These are phyloP conservation scores for Komagataella ulmi DNA, from an alignment of 805 yeast genomes.

Conservation along the genomic window DNA sequence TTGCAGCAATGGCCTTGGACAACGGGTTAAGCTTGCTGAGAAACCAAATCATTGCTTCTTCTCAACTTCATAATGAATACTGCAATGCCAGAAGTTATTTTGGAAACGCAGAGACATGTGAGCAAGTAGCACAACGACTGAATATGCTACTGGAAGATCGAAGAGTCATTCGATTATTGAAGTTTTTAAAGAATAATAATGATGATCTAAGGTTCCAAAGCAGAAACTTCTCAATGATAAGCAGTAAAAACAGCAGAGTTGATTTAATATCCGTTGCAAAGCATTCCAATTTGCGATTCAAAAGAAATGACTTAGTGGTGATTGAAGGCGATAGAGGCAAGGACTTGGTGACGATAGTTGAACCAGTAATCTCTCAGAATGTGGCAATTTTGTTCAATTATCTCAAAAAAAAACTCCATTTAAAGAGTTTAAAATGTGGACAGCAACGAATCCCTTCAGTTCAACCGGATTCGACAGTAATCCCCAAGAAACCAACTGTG, in stretches of 20 bases:
- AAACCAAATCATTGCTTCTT: conserved; percentile 44
- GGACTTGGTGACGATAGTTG: conserved; percentile 61
- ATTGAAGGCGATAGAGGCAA: conserved; percentile 81
- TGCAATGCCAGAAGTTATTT: conserved; percentile 40
- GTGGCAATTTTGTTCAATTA: conserved; percentile 63
- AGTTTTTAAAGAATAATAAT: conserved; percentile 27
- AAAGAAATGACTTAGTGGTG: conserved; percentile 53
- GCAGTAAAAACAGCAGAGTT: conserved; percentile 29
- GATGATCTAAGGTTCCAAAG: conserved; percentile 26
- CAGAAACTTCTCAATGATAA: conserved; percentile 20
- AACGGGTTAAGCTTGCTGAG: conserved; percentile 49
- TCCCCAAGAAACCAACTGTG: conserved; percentile 11
- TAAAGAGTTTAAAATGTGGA: conserved; percentile 31
- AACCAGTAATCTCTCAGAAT: conserved; percentile 47
- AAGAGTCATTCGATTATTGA: conserved; percentile 19
- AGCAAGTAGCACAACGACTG: conserved; percentile 23
- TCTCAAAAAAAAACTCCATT: conserved; percentile 59
- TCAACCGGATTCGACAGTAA: conserved; percentile 5
- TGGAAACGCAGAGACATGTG: conserved; percentile 26
- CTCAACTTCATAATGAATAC: conserved; percentile 37
- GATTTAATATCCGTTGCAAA: conserved; percentile 60
- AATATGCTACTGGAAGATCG: conserved; percentile 9
- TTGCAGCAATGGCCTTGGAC: conserved; percentile 25
- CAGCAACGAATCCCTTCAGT: conserved; percentile 8
- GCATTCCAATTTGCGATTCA: conserved; percentile 45